Percentiles rank a stretch among this genome's conserved stretches.
phyloP scores from a whole-genome alignment of 768 basidiomycete species.

The Mycena polygramma region DNA sequence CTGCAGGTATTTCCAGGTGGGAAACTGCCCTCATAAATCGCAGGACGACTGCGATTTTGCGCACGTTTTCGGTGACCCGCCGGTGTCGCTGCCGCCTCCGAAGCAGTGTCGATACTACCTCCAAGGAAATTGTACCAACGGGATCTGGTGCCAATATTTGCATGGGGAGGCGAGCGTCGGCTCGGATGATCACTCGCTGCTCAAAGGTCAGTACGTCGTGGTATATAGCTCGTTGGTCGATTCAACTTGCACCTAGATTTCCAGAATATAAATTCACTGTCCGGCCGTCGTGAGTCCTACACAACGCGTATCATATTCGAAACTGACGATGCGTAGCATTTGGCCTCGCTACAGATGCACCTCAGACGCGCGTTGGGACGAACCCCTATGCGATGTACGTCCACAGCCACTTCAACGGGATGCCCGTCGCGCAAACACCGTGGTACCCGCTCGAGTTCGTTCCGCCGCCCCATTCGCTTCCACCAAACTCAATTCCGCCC shows the following conservation, averaged over 20 bases:
- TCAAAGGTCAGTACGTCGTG: constrained; percentile 21
- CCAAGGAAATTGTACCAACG: constrained; percentile 16
- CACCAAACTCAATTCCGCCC: not conserved
- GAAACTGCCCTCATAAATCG: constrained; percentile 27
- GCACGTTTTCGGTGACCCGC: constrained; percentile 31
- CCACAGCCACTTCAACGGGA: constrained; percentile 11
- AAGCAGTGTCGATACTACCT: constrained; percentile 36
- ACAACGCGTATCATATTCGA: not conserved
- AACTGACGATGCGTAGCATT: constrained; percentile 10
- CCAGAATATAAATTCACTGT: constrained; percentile 11
- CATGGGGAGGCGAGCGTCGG: constrained; percentile 26
- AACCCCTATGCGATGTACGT: constrained; percentile 11
- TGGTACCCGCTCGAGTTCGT: constrained; percentile 23
- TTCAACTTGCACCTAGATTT: constrained; percentile 11
- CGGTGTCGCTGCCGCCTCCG: not conserved
- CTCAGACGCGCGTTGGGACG: constrained; percentile 10
- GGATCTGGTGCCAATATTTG: constrained; percentile 35
- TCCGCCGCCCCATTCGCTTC: constrained; percentile 10
- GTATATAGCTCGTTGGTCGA: too few species aligned
- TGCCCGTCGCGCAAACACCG: not conserved
- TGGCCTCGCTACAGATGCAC: not conserved
- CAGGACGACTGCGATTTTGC: constrained; percentile 40
- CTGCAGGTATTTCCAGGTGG: constrained; percentile 34
- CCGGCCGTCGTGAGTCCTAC: constrained; percentile 1
- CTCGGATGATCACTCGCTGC: constrained; percentile 26